Evolutionary conservation across 345 rosid genomes (phyloP), one percentile per base, ranked within the genome.

Genomic region (Citrus medica): DNA sequence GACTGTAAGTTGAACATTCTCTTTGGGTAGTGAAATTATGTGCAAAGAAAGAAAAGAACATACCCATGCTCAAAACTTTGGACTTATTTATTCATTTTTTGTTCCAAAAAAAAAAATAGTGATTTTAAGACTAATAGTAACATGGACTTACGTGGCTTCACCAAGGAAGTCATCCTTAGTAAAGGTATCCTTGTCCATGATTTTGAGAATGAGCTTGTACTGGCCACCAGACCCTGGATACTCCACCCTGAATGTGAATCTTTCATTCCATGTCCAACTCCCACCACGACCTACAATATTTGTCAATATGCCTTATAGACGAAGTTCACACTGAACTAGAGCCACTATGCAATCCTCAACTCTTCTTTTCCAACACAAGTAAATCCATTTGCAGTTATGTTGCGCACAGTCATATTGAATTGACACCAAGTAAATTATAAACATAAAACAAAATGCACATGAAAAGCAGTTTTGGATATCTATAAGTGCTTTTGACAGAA

Each of bases 171-270:
- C 99, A 71, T 93, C 99, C 0, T 84, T 0, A 24, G 96, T 79
- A 88, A 95, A 90, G 35, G 87, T 92, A 80, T 95, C 98, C 69
- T 89, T 86, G 88, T 95, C 99, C 96, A 95, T 92, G 85, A 93
- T 86, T 70, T 84, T 90, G 70, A 93, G 88, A 70, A 59, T 79
- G 77, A 96, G 88, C 84, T 87, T 88, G 85, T 89, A 89, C 27
- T 86, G 90, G 4, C 72, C 58, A 38, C 89, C 90, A 55, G 83
- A 77, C 67, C 92, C 91, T 8, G 99, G 99, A 84, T 88, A 94
- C 81, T 96, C 98, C 67, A 83, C 97, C 71, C 78, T 89, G 87
- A 95, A 89, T 33, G 59, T 86, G 24, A 92, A 56, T 61, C 67
- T 96, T 74, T 94, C 91, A 56, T 92, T 90, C 99, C 98, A 96